phyloP scores from a whole-genome alignment of 208 protist species.

The Acanthamoeba triangularis region DNA sequence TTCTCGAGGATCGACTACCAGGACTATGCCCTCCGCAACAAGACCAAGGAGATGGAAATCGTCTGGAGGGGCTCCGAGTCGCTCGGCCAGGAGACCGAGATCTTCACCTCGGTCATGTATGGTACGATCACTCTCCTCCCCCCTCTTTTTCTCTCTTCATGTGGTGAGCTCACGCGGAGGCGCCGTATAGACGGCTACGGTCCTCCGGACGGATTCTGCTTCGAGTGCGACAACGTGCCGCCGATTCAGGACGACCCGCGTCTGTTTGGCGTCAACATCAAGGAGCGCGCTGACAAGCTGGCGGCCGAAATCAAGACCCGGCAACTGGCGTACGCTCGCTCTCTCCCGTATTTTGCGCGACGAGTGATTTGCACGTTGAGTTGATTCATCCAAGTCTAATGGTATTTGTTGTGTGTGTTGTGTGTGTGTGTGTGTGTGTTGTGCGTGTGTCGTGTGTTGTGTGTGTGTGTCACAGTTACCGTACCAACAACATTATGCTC shows the following conservation, averaged over 20 bases:
- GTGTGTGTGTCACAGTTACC: not conserved
- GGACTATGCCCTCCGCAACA: slow-evolving; percentile 26
- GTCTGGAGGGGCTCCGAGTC: slow-evolving; percentile 62
- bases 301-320: not conserved
- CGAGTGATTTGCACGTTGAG: not conserved
- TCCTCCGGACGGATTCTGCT: slow-evolving; percentile 42
- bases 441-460: not conserved
- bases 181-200: slow-evolving; percentile 11
- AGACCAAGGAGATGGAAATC: slow-evolving; percentile 78
- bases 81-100: slow-evolving; percentile 49
- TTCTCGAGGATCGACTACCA: slow-evolving; percentile 76
- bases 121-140: not conserved
- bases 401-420: no score
- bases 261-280: slow-evolving; percentile 39
- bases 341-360: not conserved
- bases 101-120: slow-evolving; percentile 82
- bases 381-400: not conserved
- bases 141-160: not conserved
- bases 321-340: not conserved
- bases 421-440: no score
- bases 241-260: slow-evolving; percentile 72
- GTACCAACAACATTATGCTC: slow-evolving; percentile 45
- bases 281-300: slow-evolving; percentile 33
- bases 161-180: not conserved
- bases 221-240: slow-evolving; percentile 37